Conservation (phyloP, 1,284 basidiomycete genomes). For the Apiotrichum porosum region DNA sequence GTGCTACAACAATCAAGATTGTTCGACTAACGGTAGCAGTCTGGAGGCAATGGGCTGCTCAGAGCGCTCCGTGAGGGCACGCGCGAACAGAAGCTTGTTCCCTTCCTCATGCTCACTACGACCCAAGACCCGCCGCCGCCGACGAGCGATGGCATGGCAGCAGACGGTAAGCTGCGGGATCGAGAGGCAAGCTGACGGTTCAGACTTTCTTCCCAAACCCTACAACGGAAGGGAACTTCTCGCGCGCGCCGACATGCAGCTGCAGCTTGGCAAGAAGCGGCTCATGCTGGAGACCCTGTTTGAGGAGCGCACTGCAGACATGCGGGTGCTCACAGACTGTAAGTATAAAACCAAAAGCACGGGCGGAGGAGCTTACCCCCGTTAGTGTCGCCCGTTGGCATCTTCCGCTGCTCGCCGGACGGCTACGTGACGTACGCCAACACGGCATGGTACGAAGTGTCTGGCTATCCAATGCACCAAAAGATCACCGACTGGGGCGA, state of each 20-base stretch:
- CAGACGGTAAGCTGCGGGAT: no score
- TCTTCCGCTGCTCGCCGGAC: constrained; percentile 30
- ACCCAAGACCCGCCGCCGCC: no score
- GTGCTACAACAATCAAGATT: no score
- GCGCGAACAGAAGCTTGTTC: constrained; percentile 22
- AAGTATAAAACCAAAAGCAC: no score
- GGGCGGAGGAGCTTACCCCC: no score
- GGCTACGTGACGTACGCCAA: constrained; percentile 31
- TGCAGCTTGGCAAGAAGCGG: constrained; percentile 43
- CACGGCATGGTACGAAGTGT: constrained; percentile 29
- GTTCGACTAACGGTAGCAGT: no score
- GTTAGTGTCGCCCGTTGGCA: constrained; percentile 34
- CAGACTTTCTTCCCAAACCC: no score
- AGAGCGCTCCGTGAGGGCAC: constrained; percentile 18
- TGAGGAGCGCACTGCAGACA: constrained; percentile 39
- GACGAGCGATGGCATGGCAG: no score
- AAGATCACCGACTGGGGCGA: constrained; percentile 19
- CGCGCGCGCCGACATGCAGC: no score
- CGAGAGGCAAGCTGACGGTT: no score
- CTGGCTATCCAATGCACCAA: constrained; percentile 12
- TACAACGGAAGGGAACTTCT: no score
- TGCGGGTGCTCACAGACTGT: constrained; percentile 36
- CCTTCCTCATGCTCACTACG: constrained; percentile 41
- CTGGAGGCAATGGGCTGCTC: constrained; percentile 38
- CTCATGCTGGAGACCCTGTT: constrained; percentile 37